Evolutionary conservation across 306 rosid species (phyloP), one percentile per base, ranked within the genome.

Genomic region (Quercus robur): DNA sequence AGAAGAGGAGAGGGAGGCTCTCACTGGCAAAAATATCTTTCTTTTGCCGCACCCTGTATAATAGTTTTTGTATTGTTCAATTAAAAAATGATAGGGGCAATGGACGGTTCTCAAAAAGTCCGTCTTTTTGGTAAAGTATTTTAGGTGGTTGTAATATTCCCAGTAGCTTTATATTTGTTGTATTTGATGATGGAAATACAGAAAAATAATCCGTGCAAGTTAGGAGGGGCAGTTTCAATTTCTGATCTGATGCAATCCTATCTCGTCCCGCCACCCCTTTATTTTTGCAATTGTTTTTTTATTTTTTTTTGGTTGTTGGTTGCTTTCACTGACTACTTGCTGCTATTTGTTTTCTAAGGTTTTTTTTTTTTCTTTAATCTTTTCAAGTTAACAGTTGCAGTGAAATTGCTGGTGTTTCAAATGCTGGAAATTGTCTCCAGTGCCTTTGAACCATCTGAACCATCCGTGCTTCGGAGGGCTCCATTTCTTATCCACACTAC

Each of bases 121-220:
- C 67, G 80, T 74, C 82, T 85, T 86, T 91, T 93, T 88, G 90
- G 83, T 87, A 77, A 82, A 84, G 62, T 82, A 77, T 85, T 81
- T 85, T 91, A 87, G 97, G 97, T 83, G 84, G 86, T 84, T 91
- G 90, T 89, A 88, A 82, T 91, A 81, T 91, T 82, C 15, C 81
- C 88, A 83, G 92, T 91, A 78, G 86, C 93, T 93, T 88, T 86
- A 89, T 89, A 85, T 90, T 89, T 89, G 92, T 88, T 85, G 93
- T 90, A 90, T 86, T 92, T 81, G 89, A 88, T 81, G 89, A 88
- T 86, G 85, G 78, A 84, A 88, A 89, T 91, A 88, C 97, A 89
- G 85, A 89, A 91, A 90, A 91, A 91, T 90, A 94, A 91, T 85
- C 79, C 84, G 81, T 86, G 73, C 56, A 83, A 84, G 86, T 68